Evolutionary conservation across 306 rosid species (phyloP).

Genomic region (Chamaecrista fasciculata): DNA sequence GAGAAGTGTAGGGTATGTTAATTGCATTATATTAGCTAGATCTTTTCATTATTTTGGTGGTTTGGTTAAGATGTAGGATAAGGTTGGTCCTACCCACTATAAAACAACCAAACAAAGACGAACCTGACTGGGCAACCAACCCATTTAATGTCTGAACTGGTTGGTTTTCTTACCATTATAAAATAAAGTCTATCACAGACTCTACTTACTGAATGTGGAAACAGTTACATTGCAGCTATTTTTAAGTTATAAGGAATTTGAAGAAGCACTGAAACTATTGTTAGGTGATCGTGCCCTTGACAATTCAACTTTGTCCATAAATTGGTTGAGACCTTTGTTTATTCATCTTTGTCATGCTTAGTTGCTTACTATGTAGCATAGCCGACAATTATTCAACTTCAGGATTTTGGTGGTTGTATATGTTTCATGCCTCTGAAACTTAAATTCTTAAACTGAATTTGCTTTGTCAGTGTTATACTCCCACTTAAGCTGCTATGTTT

Average conservation of each 20-base stretch:
- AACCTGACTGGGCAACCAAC: not conserved
- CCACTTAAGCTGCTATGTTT: constrained; percentile 1
- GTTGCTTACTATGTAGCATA: not conserved
- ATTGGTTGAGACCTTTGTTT: constrained; percentile 15
- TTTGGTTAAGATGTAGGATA: constrained; percentile 13
- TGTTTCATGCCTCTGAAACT: not conserved
- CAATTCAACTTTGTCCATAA: not conserved
- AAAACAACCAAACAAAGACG: not conserved
- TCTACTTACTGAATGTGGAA: not conserved
- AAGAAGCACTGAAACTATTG: not conserved
- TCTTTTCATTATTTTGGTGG: constrained; percentile 16
- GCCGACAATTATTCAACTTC: constrained; percentile 1
- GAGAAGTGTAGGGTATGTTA: not conserved
- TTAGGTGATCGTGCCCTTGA: constrained; percentile 1
- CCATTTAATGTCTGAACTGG: constrained; percentile 11
- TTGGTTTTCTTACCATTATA: too few species aligned
- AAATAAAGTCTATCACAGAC: not conserved
- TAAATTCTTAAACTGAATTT: not conserved
- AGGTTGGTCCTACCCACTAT: constrained; percentile 8
- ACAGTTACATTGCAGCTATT: too few species aligned
- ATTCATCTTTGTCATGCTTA: not conserved
- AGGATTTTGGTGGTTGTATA: not conserved
- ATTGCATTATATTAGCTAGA: not conserved
- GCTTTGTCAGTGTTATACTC: not conserved
- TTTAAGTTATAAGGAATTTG: not conserved